Percentiles rank a stretch among this genome's conserved stretches.
phyloP scores from a whole-genome alignment of 352 stramenopile species.

The Globisporangium parvum region DNA sequence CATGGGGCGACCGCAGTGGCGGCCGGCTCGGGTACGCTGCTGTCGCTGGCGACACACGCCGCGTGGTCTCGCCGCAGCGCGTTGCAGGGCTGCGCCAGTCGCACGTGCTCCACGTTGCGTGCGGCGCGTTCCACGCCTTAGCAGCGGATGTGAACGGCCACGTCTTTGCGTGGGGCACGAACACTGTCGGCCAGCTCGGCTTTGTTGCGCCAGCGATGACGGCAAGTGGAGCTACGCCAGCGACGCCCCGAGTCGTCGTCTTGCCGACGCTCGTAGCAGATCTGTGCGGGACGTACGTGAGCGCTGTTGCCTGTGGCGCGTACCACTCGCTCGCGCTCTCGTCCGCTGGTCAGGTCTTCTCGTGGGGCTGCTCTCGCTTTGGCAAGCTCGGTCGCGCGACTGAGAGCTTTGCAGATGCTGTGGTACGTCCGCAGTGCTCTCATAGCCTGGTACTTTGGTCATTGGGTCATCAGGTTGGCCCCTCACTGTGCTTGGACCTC shows the following conservation, averaged over 20 bases:
- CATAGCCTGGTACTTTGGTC: background rate
- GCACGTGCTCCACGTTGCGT: slow-evolving; percentile 51
- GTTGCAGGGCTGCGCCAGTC: slow-evolving; percentile 27
- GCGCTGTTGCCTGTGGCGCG: slow-evolving; percentile 55
- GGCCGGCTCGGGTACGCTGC: slow-evolving; percentile 49
- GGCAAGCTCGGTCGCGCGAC: slow-evolving; percentile 46
- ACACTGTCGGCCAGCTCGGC: slow-evolving; percentile 42
- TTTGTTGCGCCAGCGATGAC: slow-evolving; percentile 22
- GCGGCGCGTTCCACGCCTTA: slow-evolving; percentile 63
- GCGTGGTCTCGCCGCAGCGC: slow-evolving; percentile 28
- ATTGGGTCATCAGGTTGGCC: no score
- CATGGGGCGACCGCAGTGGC: slow-evolving; percentile 61
- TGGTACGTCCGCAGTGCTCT: slow-evolving; percentile 20
- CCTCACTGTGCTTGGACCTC: background rate
- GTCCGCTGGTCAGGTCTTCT: slow-evolving; percentile 53
- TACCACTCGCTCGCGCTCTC: slow-evolving; percentile 68
- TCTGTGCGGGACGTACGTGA: slow-evolving; percentile 56
- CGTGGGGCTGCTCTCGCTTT: slow-evolving; percentile 71
- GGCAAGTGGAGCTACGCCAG: no score
- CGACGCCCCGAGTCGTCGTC: slow-evolving; percentile 11
- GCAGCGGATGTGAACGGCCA: slow-evolving; percentile 68
- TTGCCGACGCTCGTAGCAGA: slow-evolving; percentile 31
- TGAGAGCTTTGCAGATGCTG: slow-evolving; percentile 29
- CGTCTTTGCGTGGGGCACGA: slow-evolving; percentile 67
- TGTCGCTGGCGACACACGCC: slow-evolving; percentile 35